Evolutionary conservation across 208 protist species (phyloP).

Genomic region (Trypanosoma scelopori): DNA sequence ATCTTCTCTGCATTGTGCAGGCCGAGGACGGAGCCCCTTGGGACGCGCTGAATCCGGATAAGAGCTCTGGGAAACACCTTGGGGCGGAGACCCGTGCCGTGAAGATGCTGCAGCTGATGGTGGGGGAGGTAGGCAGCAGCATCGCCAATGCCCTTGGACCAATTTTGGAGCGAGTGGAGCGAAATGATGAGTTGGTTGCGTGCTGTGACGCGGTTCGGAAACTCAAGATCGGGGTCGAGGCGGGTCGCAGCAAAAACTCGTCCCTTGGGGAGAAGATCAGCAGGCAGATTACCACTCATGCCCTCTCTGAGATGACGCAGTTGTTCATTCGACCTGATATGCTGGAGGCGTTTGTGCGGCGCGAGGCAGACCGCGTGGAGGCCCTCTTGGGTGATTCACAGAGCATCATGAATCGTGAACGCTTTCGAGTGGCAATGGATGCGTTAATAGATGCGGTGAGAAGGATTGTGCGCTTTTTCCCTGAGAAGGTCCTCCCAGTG

Average conservation of each 20-base stretch:
- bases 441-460: slow-evolving; percentile 18
- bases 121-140: slow-evolving; percentile 14
- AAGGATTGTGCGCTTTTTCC: slow-evolving; percentile 48
- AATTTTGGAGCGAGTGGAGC: slow-evolving; percentile 21
- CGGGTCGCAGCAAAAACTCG: slow-evolving; percentile 10
- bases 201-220: slow-evolving; percentile 42
- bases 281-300: slow-evolving; percentile 19
- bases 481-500: slow-evolving; percentile 43
- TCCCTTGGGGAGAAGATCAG: slow-evolving; percentile 12
- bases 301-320: slow-evolving; percentile 15
- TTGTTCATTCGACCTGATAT: slow-evolving; percentile 18
- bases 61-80: slow-evolving; percentile 1
- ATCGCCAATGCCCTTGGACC: slow-evolving; percentile 16
- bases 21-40: background rate
- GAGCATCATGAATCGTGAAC: slow-evolving; percentile 12
- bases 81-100: slow-evolving; percentile 14
- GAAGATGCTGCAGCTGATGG: slow-evolving; percentile 23
- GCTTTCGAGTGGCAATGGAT: slow-evolving; percentile 24
- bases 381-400: slow-evolving; percentile 9
- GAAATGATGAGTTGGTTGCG: slow-evolving; percentile 37
- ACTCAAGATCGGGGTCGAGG: slow-evolving; percentile 30
- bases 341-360: slow-evolving; percentile 27
- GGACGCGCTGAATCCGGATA: background rate
- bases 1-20: slow-evolving; percentile 16
- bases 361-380: slow-evolving; percentile 17